Percentiles rank a stretch among this genome's conserved stretches.
Conservation (phyloP, 768 basidiomycete species). For the Thelephora aurantiotincta region DNA sequence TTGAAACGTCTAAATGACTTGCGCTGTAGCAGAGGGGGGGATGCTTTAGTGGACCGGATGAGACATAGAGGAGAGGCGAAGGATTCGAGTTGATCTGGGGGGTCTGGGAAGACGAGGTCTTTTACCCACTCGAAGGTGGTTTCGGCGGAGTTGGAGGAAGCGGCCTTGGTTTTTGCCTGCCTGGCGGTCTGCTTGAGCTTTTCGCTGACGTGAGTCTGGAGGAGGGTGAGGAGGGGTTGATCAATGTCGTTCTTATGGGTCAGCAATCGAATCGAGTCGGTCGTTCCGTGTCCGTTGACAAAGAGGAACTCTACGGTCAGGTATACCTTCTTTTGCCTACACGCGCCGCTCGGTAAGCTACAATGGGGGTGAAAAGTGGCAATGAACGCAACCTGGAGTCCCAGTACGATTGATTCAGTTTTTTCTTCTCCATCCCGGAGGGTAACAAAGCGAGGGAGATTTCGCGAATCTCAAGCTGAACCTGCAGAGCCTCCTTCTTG, state of each 20-base stretch:
- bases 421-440: conserved; percentile 68
- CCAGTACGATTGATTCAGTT: conserved; percentile 71
- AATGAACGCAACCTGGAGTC: conserved; percentile 51
- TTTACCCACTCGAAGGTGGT: conserved; percentile 30
- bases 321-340: conserved; percentile 52
- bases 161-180: conserved; percentile 25
- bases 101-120: conserved; percentile 34
- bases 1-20: conserved; percentile 3
- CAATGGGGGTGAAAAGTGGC: conserved; percentile 6
- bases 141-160: conserved; percentile 20
- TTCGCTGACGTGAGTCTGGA: conserved; percentile 34
- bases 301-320: conserved; percentile 67
- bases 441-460: conserved; percentile 70
- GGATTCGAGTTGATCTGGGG: conserved; percentile 35
- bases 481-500: conserved; percentile 55
- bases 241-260: conserved; percentile 50
- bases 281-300: background rate
- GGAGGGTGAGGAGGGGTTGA: conserved; percentile 31
- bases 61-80: conserved; percentile 47
- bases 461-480: conserved; percentile 50
- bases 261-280: conserved; percentile 22
- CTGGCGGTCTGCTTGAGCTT: conserved; percentile 7
- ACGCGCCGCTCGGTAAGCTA: conserved; percentile 1
- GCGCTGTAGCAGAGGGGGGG: conserved; percentile 17
- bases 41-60: conserved; percentile 28